Evolutionary conservation across 371 early-diverging fungal genomes (phyloP), one percentile per base, ranked within the genome.

Genomic region (Lichtheimia ramosa): DNA sequence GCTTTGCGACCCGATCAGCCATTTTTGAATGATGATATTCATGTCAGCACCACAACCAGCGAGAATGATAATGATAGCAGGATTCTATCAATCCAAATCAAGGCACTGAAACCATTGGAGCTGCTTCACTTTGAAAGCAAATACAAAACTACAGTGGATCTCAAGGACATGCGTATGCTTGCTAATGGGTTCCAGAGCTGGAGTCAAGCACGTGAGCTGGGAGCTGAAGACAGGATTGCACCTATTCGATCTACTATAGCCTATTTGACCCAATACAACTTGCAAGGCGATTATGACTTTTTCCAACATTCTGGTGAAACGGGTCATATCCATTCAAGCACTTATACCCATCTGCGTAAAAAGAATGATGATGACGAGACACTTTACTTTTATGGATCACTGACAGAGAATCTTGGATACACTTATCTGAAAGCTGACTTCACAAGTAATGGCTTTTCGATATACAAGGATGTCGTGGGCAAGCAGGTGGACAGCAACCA

Each of bases 111-210:
- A 23, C 43, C 46, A 2, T 28, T 77, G 1, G 71, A 73, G 25
- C 51, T 77, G 16, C 49, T 62, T 8, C 61, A 69, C 15, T 73
- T 77, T 42, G 69, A 72, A 48, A 63, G 61, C 24, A 66, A 66
- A 20, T 80, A 73, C 43, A 34, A 57, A 42, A 39, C 48, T n/a
- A 28, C 43, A 15, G 56, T 61, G 7, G 65, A 70, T 7, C 42
- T 80, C 25, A 62, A 58, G 7, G 74, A 68, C 18, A 73, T 77
- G 54, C 48, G 68, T 15, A 68, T 82, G 71, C 64, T 82, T 48
- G 81, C 85, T 7, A 84, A 84, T 54, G 85, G 85, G 0, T 84
- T 82, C 55, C 82, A 84, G 56, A 80, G 79, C 41, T 84, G 85
- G 85, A 80, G 81, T 58, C 80, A 80, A 51, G 65, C 80, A 4